Evolutionary conservation across 495 filamentous ascomycete species (phyloP).

Genomic region (Margaritispora aquatica): DNA sequence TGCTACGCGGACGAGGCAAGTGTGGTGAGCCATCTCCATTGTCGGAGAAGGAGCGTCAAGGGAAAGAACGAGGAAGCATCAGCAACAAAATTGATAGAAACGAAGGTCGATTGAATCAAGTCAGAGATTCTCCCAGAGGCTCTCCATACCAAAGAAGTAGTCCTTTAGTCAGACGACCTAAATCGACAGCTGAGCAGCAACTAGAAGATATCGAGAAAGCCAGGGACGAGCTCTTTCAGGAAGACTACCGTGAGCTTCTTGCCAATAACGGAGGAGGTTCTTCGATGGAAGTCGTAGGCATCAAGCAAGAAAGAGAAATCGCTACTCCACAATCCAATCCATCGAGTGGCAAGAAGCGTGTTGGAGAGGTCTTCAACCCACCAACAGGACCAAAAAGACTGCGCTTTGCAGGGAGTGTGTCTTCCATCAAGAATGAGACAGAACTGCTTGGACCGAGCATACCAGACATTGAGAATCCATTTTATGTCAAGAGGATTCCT

Average conservation of each 20-base stretch:
- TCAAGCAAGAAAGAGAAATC: not conserved
- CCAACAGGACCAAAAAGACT: not conserved
- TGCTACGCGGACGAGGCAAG: not conserved
- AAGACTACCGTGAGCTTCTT: not conserved
- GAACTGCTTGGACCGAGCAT: not conserved
- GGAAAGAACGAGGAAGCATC: not conserved
- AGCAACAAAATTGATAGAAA: not conserved
- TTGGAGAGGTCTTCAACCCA: not conserved
- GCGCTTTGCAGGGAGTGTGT: not conserved
- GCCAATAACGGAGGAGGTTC: not conserved
- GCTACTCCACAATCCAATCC: not conserved
- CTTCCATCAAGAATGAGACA: not conserved
- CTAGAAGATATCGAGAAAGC: not conserved
- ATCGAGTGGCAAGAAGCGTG: not conserved
- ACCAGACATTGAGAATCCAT: not conserved
- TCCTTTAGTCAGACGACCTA: not conserved
- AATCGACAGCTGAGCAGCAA: not conserved
- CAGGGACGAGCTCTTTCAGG: not conserved
- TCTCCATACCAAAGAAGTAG: not conserved
- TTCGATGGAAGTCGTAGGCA: not conserved
- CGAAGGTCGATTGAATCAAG: not conserved
- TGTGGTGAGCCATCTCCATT: too few species aligned
- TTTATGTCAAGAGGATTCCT: not conserved
- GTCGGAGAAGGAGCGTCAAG: not conserved
- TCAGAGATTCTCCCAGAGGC: not conserved